Conservation (phyloP, 169 alveolate species). For the Blepharisma undulans region DNA sequence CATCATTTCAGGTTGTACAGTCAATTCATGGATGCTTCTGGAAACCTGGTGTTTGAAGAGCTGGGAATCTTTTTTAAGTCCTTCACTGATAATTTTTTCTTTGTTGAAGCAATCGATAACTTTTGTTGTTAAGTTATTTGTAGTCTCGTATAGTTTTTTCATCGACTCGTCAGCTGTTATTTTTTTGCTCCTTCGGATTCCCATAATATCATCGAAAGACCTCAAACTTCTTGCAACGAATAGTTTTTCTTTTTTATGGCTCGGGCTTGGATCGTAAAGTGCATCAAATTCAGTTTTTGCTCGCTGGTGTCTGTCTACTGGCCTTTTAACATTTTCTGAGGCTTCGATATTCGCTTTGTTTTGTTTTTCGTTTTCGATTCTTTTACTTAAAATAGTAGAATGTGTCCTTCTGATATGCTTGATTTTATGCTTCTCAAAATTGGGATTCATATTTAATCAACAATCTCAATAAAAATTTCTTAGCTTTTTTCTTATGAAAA, state of each 20-base stretch:
- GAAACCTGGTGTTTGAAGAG: neutral
- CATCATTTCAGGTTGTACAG: neutral
- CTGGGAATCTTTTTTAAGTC: neutral
- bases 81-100: neutral
- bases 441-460: neutral
- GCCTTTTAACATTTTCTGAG: neutral
- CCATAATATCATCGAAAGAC: neutral
- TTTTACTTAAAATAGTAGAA: neutral
- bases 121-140: neutral
- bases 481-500: neutral
- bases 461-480: neutral
- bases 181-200: neutral
- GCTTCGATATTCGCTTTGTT: neutral
- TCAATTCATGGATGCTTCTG: neutral
- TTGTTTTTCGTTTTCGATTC: neutral
- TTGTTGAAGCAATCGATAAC: neutral
- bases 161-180: neutral
- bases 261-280: neutral
- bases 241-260: neutral
- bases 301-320: neutral
- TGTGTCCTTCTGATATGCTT: neutral
- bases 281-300: neutral
- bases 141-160: neutral
- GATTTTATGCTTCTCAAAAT: neutral
- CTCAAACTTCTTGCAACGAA: neutral